Evolutionary conservation across 2,329 filamentous ascomycete genomes (phyloP).

Genomic region (Xylariaceae sp.): DNA sequence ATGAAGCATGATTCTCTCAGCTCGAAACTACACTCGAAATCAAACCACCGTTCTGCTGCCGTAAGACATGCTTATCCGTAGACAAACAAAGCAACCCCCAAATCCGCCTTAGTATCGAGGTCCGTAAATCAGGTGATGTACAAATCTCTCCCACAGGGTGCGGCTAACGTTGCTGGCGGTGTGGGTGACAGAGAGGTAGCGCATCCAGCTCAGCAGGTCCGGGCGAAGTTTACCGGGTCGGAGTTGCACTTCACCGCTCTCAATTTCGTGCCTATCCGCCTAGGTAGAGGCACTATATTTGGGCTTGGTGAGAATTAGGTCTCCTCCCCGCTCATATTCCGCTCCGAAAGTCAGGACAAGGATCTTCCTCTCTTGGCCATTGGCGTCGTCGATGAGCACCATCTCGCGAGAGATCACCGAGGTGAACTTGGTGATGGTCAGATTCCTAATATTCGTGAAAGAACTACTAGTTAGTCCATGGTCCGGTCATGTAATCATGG

Average conservation of each 20-base stretch:
- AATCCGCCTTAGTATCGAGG: neutral
- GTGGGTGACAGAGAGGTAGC: neutral
- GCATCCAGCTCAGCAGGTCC: neutral
- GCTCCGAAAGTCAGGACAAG: slow-evolving; percentile 5
- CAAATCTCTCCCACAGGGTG: neutral
- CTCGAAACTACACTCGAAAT: too few species aligned
- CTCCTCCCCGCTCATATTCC: neutral
- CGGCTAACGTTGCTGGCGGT: neutral
- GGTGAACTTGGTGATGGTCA: slow-evolving; percentile 3
- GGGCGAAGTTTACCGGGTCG: neutral
- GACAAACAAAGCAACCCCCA: neutral
- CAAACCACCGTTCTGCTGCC: too few species aligned
- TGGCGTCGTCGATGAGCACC: neutral
- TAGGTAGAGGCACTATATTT: neutral
- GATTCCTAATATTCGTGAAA: neutral
- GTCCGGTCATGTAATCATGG: neutral
- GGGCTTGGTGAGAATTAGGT: neutral
- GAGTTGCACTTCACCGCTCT: neutral
- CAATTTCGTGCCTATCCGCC: neutral
- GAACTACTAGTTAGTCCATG: neutral
- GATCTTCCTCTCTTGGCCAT: neutral
- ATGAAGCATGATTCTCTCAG: neutral
- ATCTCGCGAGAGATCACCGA: neutral
- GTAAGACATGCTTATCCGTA: neutral
- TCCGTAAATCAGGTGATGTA: neutral